Conservation (phyloP, 495 filamentous ascomycete species). For the Penicillium lagena region DNA sequence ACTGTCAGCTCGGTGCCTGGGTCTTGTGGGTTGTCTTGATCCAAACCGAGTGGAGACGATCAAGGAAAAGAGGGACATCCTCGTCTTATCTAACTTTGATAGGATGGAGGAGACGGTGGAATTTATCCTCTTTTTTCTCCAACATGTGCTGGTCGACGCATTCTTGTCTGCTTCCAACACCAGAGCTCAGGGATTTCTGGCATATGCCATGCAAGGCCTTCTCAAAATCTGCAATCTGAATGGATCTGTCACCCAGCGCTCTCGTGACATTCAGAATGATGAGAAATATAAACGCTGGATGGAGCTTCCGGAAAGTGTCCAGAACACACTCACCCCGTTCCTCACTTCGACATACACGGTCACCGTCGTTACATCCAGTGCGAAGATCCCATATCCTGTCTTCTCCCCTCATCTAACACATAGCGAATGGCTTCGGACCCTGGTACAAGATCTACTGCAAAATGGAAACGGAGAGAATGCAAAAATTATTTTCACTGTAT, state of each 20-base stretch:
- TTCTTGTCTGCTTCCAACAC: constrained; percentile 86
- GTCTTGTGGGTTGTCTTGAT: constrained; percentile 85
- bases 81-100: constrained; percentile 81
- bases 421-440: constrained; percentile 68
- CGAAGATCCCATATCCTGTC: constrained; percentile 65
- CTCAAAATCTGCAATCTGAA: constrained; percentile 69
- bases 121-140: constrained; percentile 78
- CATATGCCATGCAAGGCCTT: constrained; percentile 89
- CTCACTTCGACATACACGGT: constrained; percentile 73
- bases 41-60: constrained; percentile 79
- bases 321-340: constrained; percentile 80
- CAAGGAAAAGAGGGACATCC: constrained; percentile 68
- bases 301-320: constrained; percentile 62
- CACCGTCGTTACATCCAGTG: constrained; percentile 44
- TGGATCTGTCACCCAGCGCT: constrained; percentile 45
- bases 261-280: constrained; percentile 44
- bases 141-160: constrained; percentile 80
- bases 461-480: constrained; percentile 64
- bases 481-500: constrained; percentile 66
- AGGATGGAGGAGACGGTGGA: constrained; percentile 72
- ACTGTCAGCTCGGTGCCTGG: constrained; percentile 74
- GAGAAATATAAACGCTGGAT: constrained; percentile 66
- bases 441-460: constrained; percentile 76
- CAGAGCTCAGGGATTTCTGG: constrained; percentile 79
- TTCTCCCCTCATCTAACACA: constrained; percentile 60